Base-by-base conservation (phyloP, 1,284 basidiomycete species). In the Wallemia mellicola region DNA sequence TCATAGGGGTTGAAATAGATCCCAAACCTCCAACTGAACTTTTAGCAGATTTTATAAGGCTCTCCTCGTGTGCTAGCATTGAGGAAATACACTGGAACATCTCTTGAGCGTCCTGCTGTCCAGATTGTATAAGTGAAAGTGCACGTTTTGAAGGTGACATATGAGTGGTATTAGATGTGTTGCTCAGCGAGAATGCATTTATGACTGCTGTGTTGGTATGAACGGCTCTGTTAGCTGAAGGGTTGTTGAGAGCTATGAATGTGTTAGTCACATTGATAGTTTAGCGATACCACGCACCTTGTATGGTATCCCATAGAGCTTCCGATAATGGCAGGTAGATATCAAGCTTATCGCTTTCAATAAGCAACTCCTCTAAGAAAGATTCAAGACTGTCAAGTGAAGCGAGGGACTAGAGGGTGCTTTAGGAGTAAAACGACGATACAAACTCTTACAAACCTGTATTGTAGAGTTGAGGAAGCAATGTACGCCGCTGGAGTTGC, bases 51-150 rank as follows among this genome's bases (percentile, higher is more conserved):
- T 79, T 77, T 1, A 86, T 75, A 1, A 77, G 74, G 1, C 70
- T 67, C 3, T 79, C 75, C 69, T 94, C 88, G 61, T 79, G 79
- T 69, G 86, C 86, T 64, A 92, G 75, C 56, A 80, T 83, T 67
- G 89, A 86, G 0, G 86, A 83, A 24, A 94, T 73, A 32, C 91
- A 79, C 64, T 89, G 80, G 70, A 91, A 92, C n/a, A 94, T 75
- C 67, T 94, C 89, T 66, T 94, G 89, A 1, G 88, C 88, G 68
- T 94, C 88, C 71, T 94, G 88, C 68, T 94, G 88, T 66, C 91
- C 84, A 17, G 84, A 78, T 1, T 84, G 86, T 61, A 78, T 78
- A 66, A 92, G 38, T 11, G 38, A 48, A n/a, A 48, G 38, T 3
- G 38, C 38, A 22, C 38, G 38, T 5, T 22, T 11, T 80, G 3